These are phyloP conservation scores for Agaricus subrufescens DNA, from an alignment of 768 basidiomycete species.

Conservation along the genomic window DNA sequence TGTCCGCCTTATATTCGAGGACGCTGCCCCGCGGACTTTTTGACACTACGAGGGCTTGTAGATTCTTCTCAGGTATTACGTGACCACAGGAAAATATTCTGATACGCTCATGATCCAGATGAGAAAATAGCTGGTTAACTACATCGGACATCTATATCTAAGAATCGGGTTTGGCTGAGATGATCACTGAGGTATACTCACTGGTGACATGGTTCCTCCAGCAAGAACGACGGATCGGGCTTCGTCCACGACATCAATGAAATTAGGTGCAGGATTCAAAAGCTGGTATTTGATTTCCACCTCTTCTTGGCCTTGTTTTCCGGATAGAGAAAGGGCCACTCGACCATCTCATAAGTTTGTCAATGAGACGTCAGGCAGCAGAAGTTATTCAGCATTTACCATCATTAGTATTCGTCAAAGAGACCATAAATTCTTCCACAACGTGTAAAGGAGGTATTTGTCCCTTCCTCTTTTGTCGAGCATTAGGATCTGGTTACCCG, in stretches of 20 bases:
- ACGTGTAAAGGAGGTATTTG: slow-evolving; percentile 70
- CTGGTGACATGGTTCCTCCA: slow-evolving; percentile 99
- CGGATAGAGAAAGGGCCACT: slow-evolving; percentile 51
- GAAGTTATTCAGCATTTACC: slow-evolving; percentile 33
- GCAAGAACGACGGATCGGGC: slow-evolving; percentile 87
- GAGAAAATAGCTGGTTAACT: slow-evolving; percentile 70
- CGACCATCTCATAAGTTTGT: slow-evolving; percentile 58
- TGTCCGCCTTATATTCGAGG: slow-evolving; percentile 78
- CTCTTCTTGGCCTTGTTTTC: slow-evolving; percentile 30
- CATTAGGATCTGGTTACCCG: slow-evolving; percentile 11
- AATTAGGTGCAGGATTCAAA: slow-evolving; percentile 86
- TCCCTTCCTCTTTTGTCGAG: slow-evolving; percentile 22
- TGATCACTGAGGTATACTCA: slow-evolving; percentile 27
- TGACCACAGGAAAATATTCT: slow-evolving; percentile 88
- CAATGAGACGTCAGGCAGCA: not conserved
- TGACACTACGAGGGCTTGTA: slow-evolving; percentile 69
- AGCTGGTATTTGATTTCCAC: slow-evolving; percentile 86
- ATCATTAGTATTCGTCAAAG: slow-evolving; percentile 74
- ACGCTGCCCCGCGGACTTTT: slow-evolving; percentile 72
- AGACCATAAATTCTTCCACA: slow-evolving; percentile 74
- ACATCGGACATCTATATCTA: slow-evolving; percentile 81
- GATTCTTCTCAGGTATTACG: slow-evolving; percentile 77
- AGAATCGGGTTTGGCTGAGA: not conserved
- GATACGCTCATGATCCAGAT: slow-evolving; percentile 56
- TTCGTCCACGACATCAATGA: slow-evolving; percentile 75